These are phyloP conservation scores for Aspergillus affinis DNA, from an alignment of 495 filamentous ascomycete genomes.

Conservation along the genomic window DNA sequence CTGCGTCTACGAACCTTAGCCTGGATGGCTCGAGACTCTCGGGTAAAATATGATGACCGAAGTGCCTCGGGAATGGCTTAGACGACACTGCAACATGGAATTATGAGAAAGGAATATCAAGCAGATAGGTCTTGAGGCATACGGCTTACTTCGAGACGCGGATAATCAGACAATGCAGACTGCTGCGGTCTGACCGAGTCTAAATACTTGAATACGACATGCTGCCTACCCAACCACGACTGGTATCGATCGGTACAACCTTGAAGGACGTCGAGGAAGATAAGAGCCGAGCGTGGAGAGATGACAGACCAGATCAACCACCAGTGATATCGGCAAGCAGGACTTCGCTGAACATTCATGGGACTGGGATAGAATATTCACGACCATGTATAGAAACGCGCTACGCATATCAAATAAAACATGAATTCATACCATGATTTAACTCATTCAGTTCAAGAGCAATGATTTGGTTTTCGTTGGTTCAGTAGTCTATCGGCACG, in stretches of 20 bases:
- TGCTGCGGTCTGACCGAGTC: neutral
- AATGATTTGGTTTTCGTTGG: too few species aligned
- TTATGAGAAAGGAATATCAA: neutral
- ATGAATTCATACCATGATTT: too few species aligned
- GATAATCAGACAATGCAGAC: neutral
- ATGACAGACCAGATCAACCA: neutral
- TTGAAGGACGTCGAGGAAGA: too few species aligned
- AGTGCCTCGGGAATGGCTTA: constrained; percentile 7
- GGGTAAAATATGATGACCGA: neutral
- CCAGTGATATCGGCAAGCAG: neutral
- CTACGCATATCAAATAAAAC: neutral
- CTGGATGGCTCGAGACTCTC: constrained; percentile 18
- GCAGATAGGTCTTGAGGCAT: neutral
- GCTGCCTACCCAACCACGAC: neutral
- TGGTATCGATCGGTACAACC: neutral
- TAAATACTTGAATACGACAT: neutral
- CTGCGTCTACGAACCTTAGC: constrained; percentile 18
- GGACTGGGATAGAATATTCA: neutral
- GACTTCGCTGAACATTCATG: neutral
- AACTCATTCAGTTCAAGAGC: too few species aligned
- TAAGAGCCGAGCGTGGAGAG: too few species aligned
- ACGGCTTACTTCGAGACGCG: neutral
- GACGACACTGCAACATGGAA: neutral
- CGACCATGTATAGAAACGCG: neutral
- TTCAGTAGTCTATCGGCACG: neutral